Base-by-base conservation (phyloP, 2,329 filamentous ascomycete genomes). In the Sclerotinia minor region DNA sequence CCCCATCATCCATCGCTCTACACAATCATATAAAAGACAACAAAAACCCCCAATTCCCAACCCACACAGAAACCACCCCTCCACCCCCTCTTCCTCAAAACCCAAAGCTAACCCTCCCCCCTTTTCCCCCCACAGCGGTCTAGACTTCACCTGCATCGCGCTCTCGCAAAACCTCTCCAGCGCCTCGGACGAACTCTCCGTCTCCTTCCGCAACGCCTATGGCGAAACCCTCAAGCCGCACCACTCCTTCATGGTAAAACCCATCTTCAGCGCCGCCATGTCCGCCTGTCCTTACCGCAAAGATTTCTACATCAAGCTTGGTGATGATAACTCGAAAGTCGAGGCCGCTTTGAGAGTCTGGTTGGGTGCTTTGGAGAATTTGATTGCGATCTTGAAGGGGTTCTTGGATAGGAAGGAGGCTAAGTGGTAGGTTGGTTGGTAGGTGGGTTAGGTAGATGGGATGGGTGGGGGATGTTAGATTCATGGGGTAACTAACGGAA, bases 221-320 rank as follows among this genome's bases (percentile, higher is more conserved):
- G 86, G 85, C 78, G 83, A 83, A 75, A 97, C 94, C 61, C 90
- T 99, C 75, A 97, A 96, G 83, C 91, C 91, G 35, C 89, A 96
- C 83, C 95, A 99, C 84, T 88, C 85, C 77, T 93, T 96, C 80
- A 75, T 97, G 71, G 83, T 97, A 75, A 97, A 96, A 85, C 92
- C 92, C 70, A 85, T 97, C 77, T 98, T 98, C 85, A 91, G 85
- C 75, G 90, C 93, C 70, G 94, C 94, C 78, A 97, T 99, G 93
- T 87, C 87, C 74, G 94, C 93, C 24, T 94, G 91, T 73, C 95
- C 95, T 1, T 97, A 97, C 84, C 88, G 94, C 74, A 92, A 92
- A 79, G 92, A 94, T 80, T 98, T 99, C 78, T 98, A 97, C 79
- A 81, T 81, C 72, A 97, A 97, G 86, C 84, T 99, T 54, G 93